Conservation (phyloP, 192 early-diverging fungal species). For the Jimgerdemannia flammicorona region DNA sequence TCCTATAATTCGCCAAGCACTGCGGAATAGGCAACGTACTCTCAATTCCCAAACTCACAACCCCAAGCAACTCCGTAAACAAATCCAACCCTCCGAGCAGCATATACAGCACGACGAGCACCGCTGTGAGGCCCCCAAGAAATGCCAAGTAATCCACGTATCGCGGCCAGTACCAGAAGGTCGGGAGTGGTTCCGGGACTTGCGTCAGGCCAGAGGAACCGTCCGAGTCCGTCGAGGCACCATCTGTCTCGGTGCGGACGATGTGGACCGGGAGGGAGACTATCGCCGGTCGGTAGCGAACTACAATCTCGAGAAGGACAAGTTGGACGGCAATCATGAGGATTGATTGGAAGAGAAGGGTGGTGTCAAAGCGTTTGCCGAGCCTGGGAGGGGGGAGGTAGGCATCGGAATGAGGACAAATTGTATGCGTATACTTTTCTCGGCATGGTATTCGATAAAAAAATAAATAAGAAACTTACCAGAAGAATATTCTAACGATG, state of each 20-base stretch:
- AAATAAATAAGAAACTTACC: conserved; percentile 14
- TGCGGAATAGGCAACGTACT: conserved; percentile 59
- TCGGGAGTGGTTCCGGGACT: background rate
- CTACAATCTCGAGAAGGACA: conserved; percentile 42
- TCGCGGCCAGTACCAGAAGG: conserved; percentile 39
- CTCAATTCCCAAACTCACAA: conserved; percentile 47
- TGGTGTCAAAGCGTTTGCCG: conserved; percentile 42
- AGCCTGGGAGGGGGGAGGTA: conserved; percentile 16
- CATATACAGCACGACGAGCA: conserved; percentile 19
- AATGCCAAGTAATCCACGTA: conserved; percentile 36
- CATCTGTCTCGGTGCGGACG: conserved; percentile 5
- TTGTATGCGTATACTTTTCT: background rate
- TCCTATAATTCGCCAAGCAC: conserved; percentile 39
- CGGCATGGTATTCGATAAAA: background rate
- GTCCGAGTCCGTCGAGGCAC: background rate
- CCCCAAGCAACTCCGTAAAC: conserved; percentile 36
- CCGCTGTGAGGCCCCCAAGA: conserved; percentile 15
- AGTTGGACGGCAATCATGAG: conserved; percentile 52
- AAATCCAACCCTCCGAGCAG: conserved; percentile 14
- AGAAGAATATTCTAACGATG: conserved; percentile 42
- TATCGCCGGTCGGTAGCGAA: conserved; percentile 30
- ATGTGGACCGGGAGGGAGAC: conserved; percentile 22
- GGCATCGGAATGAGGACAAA: conserved; percentile 1
- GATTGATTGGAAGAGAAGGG: conserved; percentile 51
- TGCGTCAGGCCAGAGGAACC: no score